Base-by-base conservation (phyloP, 2,329 filamentous ascomycete genomes). In the Diplodia mutila region DNA sequence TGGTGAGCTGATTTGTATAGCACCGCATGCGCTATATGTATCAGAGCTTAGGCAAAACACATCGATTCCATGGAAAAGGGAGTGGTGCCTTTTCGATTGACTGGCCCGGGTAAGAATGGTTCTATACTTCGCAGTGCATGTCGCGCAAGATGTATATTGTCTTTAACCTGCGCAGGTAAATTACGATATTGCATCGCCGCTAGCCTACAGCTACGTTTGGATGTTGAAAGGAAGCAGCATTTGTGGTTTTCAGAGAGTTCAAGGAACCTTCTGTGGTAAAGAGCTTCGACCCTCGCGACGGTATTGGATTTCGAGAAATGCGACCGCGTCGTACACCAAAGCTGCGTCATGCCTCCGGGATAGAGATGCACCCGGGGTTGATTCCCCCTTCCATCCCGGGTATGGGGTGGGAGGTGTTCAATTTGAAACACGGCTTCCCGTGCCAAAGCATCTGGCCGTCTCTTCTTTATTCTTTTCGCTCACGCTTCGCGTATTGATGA, bases 391-490 rank as follows among this genome's bases (percentile, higher is more conserved):
- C n/a, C 2, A 11, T 46, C 5, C 42, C 42, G 3, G 42, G 3
- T 21, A 46, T 46, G n/a, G 32, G 42, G 8, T 21, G 46, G 27
- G 32, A 29, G 25, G 57, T 27, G 12, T 9, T 51, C 27, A 51
- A 63, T 27, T 27, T 63, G 59, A 63, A 63, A 63, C 59, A 37
- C 25, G 39, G 14, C n/a, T 21, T 61, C 42, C 32, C 39, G 12
- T 27, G 34, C 54, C 23, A 42, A n/a, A 21, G 54, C 14, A 23
- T 21, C 29, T 42, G 29, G 6, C 27, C 57, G 25, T 27, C 3
- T 11, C 34, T 23, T 49, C 57, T 32, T 27, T 16, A 12, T 34
- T 4, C 18, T 51, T 29, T 39, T 4, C 57, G 9, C 25, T 55
- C 53, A 25, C 42, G 25, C 57, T 49, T 12, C 57, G 27, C 16